Conservation (phyloP, 2,329 filamentous ascomycete species). For the Fusarium nanum region DNA sequence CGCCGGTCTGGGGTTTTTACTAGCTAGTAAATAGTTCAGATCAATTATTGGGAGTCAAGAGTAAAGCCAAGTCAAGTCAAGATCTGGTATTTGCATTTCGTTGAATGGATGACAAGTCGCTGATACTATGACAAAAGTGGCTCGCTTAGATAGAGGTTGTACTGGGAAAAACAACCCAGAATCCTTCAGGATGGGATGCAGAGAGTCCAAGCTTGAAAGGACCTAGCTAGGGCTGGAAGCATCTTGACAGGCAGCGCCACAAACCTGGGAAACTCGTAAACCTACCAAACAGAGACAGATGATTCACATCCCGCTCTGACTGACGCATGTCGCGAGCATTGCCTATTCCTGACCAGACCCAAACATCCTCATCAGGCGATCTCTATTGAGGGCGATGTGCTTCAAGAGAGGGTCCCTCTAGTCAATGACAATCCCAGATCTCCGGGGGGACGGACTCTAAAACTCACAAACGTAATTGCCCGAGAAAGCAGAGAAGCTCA, state of each 20-base stretch:
- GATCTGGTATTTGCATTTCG: constrained; percentile 16
- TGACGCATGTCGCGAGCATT: constrained; percentile 17
- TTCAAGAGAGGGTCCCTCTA: constrained; percentile 23
- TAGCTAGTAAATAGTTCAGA: background rate
- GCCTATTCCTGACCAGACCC: constrained; percentile 8
- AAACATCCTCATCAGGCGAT: constrained; percentile 27
- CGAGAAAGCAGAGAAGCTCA: background rate
- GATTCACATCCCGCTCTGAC: background rate
- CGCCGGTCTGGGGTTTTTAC: constrained; percentile 2
- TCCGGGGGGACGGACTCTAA: constrained; percentile 3
- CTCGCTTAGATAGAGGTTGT: constrained; percentile 11
- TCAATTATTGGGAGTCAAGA: too few species aligned
- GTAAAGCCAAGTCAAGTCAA: background rate
- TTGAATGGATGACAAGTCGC: background rate
- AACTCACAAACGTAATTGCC: background rate
- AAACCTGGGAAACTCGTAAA: constrained; percentile 15
- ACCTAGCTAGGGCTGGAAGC: constrained; percentile 29
- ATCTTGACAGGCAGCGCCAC: constrained; percentile 29
- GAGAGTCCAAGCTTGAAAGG: constrained; percentile 1
- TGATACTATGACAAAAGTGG: background rate
- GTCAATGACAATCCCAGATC: constrained; percentile 14
- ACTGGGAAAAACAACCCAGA: background rate
- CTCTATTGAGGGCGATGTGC: constrained; percentile 30
- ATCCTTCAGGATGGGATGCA: constrained; percentile 20
- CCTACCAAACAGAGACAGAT: constrained; percentile 18